Evolutionary conservation across 306 rosid species (phyloP), one percentile per base, ranked within the genome.

Genomic region (Cicer bijugum): DNA sequence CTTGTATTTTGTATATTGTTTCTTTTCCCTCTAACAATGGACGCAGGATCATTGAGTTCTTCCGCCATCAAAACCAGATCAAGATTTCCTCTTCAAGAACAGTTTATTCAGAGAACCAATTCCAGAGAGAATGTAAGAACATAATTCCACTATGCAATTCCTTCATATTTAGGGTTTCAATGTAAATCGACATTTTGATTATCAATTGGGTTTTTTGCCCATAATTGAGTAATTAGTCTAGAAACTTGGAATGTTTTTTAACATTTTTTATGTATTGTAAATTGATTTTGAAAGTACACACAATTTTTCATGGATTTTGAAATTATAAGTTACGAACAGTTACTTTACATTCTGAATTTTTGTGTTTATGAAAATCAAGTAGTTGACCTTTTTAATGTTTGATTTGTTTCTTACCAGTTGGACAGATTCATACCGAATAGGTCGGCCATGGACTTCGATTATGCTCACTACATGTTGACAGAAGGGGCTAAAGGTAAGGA

Each of bases 401-500:
- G 43, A 69, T 65, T 65, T 44, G 8, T 69, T 52, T 50, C 58
- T 5, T 11, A 50, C 3, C 88, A 85, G 88, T 83, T 87, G 87
- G 91, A 87, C 73, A 87, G 91, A 50, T 87, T 87, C 75, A 88
- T 88, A 17, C 89, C 92, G 1, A 88, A 87, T 44, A 69, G 92
- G 1, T 85, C 88, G 0, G 87, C 92, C 0, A 76, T 89, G 87
- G 95, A 89, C 59, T 77, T 89, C 4, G 91, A 82, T 67, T 84
- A 68, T 59, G 87, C 90, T 2, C 87, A 87, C 78, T 81, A 84
- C 58, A 86, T 89, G 92, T 78, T 87, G 14, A 87, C 88, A 2
- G 86, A 82, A 3, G 87, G 89, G 59, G 74, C 78, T 58, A 85
- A 85, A 85, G 92, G 82, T 71, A 85, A 88, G 91, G 97, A 92